phyloP scores from a whole-genome alignment of 495 filamentous ascomycete species.

The Penicillium maclennaniae region DNA sequence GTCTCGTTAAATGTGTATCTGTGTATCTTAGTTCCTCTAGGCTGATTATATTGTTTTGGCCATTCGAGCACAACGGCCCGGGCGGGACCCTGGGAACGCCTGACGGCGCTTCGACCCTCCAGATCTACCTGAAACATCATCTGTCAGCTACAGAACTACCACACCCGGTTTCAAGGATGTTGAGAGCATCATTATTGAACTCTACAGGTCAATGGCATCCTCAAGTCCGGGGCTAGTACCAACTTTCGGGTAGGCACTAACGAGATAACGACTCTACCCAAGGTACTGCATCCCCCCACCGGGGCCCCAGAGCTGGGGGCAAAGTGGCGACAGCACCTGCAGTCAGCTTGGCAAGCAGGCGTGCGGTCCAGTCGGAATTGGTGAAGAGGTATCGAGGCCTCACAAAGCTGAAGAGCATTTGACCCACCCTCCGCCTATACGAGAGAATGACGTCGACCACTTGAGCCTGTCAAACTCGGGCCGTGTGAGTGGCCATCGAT shows the following conservation, averaged over 20 bases:
- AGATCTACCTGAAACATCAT: too few relatives aligned
- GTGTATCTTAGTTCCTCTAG: too few relatives aligned
- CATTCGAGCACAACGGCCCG: too few relatives aligned
- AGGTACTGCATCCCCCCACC: not conserved
- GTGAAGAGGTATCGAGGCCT: conserved; percentile 17
- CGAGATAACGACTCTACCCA: not conserved
- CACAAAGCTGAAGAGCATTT: conserved; percentile 7
- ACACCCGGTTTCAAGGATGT: too few relatives aligned
- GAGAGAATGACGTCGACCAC: conserved; percentile 31
- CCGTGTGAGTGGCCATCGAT: not conserved
- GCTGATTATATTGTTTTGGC: too few relatives aligned
- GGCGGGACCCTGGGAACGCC: too few relatives aligned
- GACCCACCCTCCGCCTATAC: conserved; percentile 20
- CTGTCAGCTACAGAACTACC: too few relatives aligned
- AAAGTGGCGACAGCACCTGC: conserved; percentile 8
- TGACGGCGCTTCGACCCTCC: too few relatives aligned
- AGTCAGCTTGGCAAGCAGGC: conserved; percentile 20
- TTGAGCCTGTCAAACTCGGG: conserved; percentile 10
- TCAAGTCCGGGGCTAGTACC: not conserved
- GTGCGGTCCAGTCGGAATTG: conserved; percentile 25
- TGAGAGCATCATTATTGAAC: too few relatives aligned
- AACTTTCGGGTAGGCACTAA: not conserved
- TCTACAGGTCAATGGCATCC: not conserved
- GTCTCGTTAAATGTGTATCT: too few relatives aligned
- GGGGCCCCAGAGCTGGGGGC: conserved; percentile 17